Conservation (phyloP, 2,329 filamentous ascomycete species). For the Pseudocercospora ulei region DNA sequence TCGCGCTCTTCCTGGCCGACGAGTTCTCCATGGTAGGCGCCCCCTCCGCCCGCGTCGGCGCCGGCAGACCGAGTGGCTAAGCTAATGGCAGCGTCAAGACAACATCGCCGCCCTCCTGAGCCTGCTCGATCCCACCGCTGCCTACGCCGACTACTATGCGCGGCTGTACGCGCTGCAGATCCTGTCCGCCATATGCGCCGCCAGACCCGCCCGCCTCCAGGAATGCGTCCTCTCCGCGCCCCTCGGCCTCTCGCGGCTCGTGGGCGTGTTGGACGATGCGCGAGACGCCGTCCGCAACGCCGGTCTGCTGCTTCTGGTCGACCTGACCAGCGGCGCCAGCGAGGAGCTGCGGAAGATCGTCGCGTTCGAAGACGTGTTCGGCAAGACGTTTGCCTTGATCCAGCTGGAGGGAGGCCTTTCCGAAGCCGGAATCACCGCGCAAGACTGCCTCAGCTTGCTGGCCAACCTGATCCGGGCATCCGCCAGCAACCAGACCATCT, state of each 20-base stretch:
- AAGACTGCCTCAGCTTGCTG: constrained; percentile 84
- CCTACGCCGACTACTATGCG: constrained; percentile 55
- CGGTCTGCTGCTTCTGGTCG: constrained; percentile 74
- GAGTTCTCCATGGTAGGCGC: constrained; percentile 77
- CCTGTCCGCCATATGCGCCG: constrained; percentile 72
- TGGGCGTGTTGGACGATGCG: constrained; percentile 70
- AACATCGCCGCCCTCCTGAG: constrained; percentile 86
- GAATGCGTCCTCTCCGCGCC: constrained; percentile 88
- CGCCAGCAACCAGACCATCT: constrained; percentile 82
- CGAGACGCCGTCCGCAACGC: constrained; percentile 82
- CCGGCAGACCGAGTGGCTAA: constrained; percentile 37
- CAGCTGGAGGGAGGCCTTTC: constrained; percentile 68
- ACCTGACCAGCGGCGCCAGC: constrained; percentile 69
- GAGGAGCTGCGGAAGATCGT: constrained; percentile 88
- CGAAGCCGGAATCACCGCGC: constrained; percentile 75
- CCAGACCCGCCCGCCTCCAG: constrained; percentile 81
- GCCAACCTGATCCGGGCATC: constrained; percentile 84
- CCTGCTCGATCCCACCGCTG: constrained; percentile 76
- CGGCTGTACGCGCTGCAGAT: constrained; percentile 85
- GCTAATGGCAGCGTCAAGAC: constrained; percentile 65
- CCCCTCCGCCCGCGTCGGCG: neutral
- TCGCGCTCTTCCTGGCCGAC: constrained; percentile 89
- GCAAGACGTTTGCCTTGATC: constrained; percentile 73
- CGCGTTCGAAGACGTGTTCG: constrained; percentile 89
- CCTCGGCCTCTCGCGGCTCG: constrained; percentile 75